Conservation (phyloP, 179 eudicot genomes). For the Spergularia azorica region DNA sequence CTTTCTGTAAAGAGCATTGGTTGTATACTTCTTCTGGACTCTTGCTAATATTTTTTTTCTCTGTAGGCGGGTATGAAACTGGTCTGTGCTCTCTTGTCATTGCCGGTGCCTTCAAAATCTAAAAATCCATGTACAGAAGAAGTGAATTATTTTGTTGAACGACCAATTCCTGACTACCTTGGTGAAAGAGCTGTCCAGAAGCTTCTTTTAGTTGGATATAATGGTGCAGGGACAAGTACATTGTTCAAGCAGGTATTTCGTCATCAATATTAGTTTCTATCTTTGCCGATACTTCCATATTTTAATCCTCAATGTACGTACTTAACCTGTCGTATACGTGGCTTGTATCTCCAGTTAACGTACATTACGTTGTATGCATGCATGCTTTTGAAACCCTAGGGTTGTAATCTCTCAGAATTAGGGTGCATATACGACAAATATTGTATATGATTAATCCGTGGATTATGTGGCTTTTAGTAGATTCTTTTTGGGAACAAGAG, state of each 20-base stretch:
- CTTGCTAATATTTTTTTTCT: not conserved
- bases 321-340: not conserved
- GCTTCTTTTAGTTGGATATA: conserved; percentile 77
- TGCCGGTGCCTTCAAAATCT: conserved; percentile 89
- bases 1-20: not conserved
- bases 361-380: not conserved
- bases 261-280: conserved; percentile 8
- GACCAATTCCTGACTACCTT: conserved; percentile 58
- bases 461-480: not conserved
- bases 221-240: conserved; percentile 94
- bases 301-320: not conserved
- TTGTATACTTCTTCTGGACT: not conserved
- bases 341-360: not conserved
- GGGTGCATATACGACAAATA: not conserved
- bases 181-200: conserved; percentile 70
- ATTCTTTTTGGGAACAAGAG: not conserved
- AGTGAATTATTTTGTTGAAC: conserved; percentile 44
- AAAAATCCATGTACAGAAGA: conserved; percentile 52
- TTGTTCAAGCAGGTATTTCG: conserved; percentile 85
- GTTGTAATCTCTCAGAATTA: not conserved
- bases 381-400: not conserved
- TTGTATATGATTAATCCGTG: not conserved
- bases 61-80: conserved; percentile 88
- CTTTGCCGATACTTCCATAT: not conserved
- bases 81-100: conserved; percentile 85